Evolutionary conservation across 2,329 filamentous ascomycete genomes (phyloP), one percentile per base, ranked within the genome.

Genomic region (Ophiocordyceps camponoti-leonardi): DNA sequence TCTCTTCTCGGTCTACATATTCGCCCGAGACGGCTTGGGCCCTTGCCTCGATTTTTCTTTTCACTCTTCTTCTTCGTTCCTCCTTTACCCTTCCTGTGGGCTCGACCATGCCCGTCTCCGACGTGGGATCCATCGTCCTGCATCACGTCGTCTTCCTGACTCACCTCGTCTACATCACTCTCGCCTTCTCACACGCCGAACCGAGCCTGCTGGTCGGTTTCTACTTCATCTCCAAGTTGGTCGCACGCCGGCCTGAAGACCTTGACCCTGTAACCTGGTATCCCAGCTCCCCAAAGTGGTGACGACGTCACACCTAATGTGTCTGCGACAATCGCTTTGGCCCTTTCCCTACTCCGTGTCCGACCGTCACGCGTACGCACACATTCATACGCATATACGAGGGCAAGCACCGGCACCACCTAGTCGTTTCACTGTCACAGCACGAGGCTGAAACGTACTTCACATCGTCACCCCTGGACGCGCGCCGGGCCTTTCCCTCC

Each of bases 131-230:
- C n/a, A 59, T 72, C 31, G 56, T 73, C 49, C 60, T 74, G 44
- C 63, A 71, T 51, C 62, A 72, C 50, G 60, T 73, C 45, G 68
- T 73, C 53, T 75, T 75, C 54, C 59, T 75, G 50, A 70, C 68
- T 39, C 71, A 71, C 44, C 60, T 75, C 46, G 64, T 71, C 49
- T 72, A 73, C 56, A 68, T 74, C 53, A 66, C 66, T 54, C 66
- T 70, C 49, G 69, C 68, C 47, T 62, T 75, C 48, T 61, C 68
- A 18, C 62, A 68, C 49, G 64, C 69, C 45, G 69, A 72, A 48
- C 67, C 69, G 16, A 60, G 68, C 42, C 49, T 67, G 11, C 59
- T 73, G 23, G 58, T 72, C 42, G 54, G 58, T 22, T 60, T 75
- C 7, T 73, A 73, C 54, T 67, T 65, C 46, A 52, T 71, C 46